Conservation (phyloP, 2,329 filamentous ascomycete genomes). For the Penicillium corylophilum region DNA sequence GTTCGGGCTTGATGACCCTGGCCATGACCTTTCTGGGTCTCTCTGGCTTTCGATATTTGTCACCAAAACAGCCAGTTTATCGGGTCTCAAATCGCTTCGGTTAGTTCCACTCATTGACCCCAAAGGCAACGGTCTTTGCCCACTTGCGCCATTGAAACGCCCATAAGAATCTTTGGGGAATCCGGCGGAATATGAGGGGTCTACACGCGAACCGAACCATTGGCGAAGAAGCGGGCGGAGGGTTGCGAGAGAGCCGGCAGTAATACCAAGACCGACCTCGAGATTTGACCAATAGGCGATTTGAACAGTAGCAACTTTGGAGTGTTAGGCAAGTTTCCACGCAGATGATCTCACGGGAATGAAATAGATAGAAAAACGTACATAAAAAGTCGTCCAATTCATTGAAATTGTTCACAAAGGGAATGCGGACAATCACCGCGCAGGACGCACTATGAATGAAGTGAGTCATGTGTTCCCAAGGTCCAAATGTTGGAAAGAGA, state of each 20-base stretch:
- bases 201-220: constrained; percentile 22
- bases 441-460: constrained; percentile 22
- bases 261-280: constrained; percentile 36
- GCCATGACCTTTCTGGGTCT: constrained; percentile 18
- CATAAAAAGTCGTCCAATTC: constrained; percentile 34
- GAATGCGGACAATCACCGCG: constrained; percentile 45
- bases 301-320: constrained; percentile 41
- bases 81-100: constrained; percentile 26
- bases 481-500: not conserved
- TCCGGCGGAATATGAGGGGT: constrained; percentile 18
- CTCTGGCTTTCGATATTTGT: constrained; percentile 30
- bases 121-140: constrained; percentile 21
- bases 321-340: not conserved
- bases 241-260: constrained; percentile 47
- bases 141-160: constrained; percentile 17
- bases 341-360: not conserved
- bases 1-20: constrained; percentile 17
- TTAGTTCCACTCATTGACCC: constrained; percentile 23
- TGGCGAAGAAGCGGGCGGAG: constrained; percentile 46
- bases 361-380: constrained; percentile 7
- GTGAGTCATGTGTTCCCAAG: constrained; percentile 1
- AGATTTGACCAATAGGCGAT: constrained; percentile 38
- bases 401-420: constrained; percentile 40
- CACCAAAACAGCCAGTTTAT: constrained; percentile 30
- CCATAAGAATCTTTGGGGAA: constrained; percentile 11